phyloP scores from a whole-genome alignment of 768 basidiomycete species.

The Agrocybe chaxingu region DNA sequence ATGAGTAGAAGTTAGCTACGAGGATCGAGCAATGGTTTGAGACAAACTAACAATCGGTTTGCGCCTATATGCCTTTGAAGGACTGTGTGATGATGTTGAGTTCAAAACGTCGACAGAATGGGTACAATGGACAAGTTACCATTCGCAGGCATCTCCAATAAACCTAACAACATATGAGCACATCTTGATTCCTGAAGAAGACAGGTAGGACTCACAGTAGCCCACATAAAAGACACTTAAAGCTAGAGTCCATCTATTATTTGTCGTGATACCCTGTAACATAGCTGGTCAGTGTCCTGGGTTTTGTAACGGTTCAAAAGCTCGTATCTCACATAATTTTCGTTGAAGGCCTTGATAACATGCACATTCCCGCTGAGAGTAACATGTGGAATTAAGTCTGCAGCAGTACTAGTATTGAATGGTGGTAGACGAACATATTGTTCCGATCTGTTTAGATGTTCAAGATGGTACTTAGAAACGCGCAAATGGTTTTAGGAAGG shows the following conservation, averaged over 20 bases:
- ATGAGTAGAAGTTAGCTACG: not conserved
- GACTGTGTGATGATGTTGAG: constrained; percentile 26
- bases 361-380: constrained; percentile 50
- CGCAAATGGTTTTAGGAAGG: not conserved
- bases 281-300: not conserved
- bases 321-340: constrained; percentile 39
- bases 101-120: not conserved
- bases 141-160: constrained; percentile 58
- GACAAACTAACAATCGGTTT: constrained; percentile 44
- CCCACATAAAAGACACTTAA: constrained; percentile 60
- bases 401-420: too few species aligned
- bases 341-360: constrained; percentile 48
- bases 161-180: constrained; percentile 25
- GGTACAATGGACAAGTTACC: constrained; percentile 20
- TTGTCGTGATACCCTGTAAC: constrained; percentile 43
- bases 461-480: not conserved
- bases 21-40: not conserved
- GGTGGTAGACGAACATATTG: constrained; percentile 40
- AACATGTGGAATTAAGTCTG: not conserved
- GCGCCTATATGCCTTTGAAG: constrained; percentile 56
- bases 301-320: not conserved
- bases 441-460: constrained; percentile 40
- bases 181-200: not conserved
- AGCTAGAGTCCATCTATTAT: constrained; percentile 55
- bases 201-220: constrained; percentile 37